Conservation (phyloP, 1,284 basidiomycete genomes). For the Taiwanofungus camphoratus region DNA sequence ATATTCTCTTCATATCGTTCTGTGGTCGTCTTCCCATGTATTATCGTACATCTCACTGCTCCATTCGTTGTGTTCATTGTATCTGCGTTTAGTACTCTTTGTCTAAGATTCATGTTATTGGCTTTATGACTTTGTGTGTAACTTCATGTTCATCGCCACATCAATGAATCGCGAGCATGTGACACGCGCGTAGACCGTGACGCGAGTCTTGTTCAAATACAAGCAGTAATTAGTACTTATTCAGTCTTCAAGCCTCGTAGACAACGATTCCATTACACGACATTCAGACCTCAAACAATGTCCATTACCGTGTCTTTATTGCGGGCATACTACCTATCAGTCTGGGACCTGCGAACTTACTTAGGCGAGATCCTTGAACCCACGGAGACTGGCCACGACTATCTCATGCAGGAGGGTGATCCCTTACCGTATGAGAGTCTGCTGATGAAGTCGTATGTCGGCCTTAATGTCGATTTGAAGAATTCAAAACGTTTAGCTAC, state of each 20-base stretch:
- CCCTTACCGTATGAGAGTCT: slow-evolving; percentile 33
- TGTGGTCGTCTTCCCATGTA: neutral
- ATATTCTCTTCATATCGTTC: neutral
- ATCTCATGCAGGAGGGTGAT: slow-evolving; percentile 29
- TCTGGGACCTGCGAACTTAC: slow-evolving; percentile 37
- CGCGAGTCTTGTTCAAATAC: too few relatives aligned
- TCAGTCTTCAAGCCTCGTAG: too few relatives aligned
- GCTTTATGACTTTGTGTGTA: too few relatives aligned
- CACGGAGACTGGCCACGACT: slow-evolving; percentile 3
- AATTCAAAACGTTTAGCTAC: slow-evolving; percentile 22
- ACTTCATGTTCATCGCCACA: too few relatives aligned
- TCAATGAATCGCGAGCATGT: too few relatives aligned
- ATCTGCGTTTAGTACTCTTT: too few relatives aligned
- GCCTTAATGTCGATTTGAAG: slow-evolving; percentile 21
- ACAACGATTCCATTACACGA: too few relatives aligned
- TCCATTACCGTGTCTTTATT: slow-evolving; percentile 21
- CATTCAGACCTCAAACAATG: too few relatives aligned
- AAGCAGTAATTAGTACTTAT: too few relatives aligned
- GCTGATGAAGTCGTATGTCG: slow-evolving; percentile 41
- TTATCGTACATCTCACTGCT: neutral
- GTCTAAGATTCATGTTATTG: too few relatives aligned
- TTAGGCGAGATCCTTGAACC: slow-evolving; percentile 34
- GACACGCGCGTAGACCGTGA: too few relatives aligned
- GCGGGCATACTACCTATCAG: slow-evolving; percentile 34
- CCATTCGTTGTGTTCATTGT: too few relatives aligned